These are phyloP conservation scores for Guadua angustifolia DNA, from an alignment of 176 grass and related monocot species.

Conservation along the genomic window DNA sequence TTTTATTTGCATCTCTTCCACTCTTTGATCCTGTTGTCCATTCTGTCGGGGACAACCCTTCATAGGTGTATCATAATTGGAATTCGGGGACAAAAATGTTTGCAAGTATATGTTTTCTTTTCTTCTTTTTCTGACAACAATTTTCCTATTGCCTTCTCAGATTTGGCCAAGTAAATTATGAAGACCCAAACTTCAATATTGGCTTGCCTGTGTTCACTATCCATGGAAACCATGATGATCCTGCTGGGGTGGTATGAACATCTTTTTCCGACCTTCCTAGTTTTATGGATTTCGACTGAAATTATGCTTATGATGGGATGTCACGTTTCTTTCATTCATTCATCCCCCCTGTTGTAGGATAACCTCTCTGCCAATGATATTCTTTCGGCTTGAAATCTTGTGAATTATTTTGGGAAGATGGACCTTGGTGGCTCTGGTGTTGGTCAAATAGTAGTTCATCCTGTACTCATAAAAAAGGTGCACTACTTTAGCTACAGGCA, in stretches of 20 bases:
- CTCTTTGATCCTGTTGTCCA: neutral
- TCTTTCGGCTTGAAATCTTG: conserved; percentile 93
- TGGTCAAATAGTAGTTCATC: conserved; percentile 79
- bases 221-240: conserved; percentile 93
- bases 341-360: conserved; percentile 67
- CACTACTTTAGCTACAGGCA: neutral
- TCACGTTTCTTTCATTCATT: neutral
- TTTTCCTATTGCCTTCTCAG: conserved; percentile 43
- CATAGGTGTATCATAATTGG: neutral
- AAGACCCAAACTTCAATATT: conserved; percentile 87
- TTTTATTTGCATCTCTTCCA: neutral
- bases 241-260: conserved; percentile 75
- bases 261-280: conserved; percentile 15
- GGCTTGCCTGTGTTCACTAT: conserved; percentile 94
- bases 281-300: neutral
- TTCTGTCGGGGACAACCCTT: neutral
- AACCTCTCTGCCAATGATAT: conserved; percentile 96
- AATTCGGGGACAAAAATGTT: neutral
- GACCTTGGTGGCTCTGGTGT: conserved; percentile 86
- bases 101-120: neutral
- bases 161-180: conserved; percentile 88
- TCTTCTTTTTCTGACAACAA: neutral
- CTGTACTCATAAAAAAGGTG: conserved; percentile 91
- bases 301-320: conserved; percentile 20
- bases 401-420: conserved; percentile 99